Evolutionary conservation across 2,329 filamentous ascomycete genomes (phyloP), one percentile per base, ranked within the genome.

Genomic region (Colletotrichum chlorophyti): DNA sequence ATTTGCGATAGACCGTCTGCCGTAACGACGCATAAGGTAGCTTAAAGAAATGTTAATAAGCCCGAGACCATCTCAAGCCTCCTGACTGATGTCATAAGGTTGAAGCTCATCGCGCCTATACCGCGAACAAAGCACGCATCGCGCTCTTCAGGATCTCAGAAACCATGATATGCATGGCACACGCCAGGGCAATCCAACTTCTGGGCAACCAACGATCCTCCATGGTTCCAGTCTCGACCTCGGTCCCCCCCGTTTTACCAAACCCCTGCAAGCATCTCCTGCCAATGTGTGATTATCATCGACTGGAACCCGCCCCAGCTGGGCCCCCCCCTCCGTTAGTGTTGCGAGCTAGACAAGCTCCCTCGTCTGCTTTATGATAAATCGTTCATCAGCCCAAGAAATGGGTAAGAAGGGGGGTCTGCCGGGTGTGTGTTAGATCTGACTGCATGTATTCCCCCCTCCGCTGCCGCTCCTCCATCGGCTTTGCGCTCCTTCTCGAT

Each of bases 361-460:
- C 12, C 35, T 32, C 35, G 31, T 32, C 32, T 15, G 29, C 26
- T 26, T 17, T n/a, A 34, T 37, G n/a, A 45, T 12, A 32, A 47
- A 19, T 54, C 31, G 41, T 29, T 35, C 41, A 34, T 59, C 51
- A 45, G 43, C 37, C 55, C 50, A 24, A 45, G 49, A 21, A 38
- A 59, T 50, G 51, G 55, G 43, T 54, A 45, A 55, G 38, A 59
- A 17, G 14, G 42, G 53, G 15, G 40, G 32, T 8, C 32, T 34
- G 32, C 43, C 17, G 21, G 14, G 37, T 9, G 21, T 12, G 34
- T 42, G 38, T 50, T 32, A 42, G 51, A 55, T 34, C 45, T 32
- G 45, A 45, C 43, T 50, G 31, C 32, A 34, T 45, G 38, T 35
- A 27, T 38, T 58, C 17, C 26, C 15, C 41, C 53, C n/a, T n/a